Evolutionary conservation across 2,329 filamentous ascomycete species (phyloP), one percentile per base, ranked within the genome.

Genomic region (Cryphonectria nitschkei): DNA sequence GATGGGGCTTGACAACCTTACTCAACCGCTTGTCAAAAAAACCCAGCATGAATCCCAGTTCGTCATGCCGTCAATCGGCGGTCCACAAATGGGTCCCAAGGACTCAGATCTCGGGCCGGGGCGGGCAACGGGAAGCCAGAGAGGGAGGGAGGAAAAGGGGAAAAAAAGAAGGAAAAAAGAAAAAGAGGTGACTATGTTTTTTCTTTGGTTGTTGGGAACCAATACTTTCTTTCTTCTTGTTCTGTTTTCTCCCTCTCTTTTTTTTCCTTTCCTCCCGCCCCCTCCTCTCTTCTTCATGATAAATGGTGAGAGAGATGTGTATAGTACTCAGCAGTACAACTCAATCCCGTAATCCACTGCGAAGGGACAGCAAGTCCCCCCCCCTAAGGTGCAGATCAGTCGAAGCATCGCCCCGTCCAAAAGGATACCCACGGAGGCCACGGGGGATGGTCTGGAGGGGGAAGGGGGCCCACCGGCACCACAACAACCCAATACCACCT

Each of bases 51-150:
- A 32, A 61, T 39, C 58, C 58, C 58, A 37, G 32, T 32, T 32
- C 58, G 58, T 61, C 58, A 61, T 61, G 58, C 58, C 58, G 58
- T n/a, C 58, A 39, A 61, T 61, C 58, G 32, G 34, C 58, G 58
- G 22, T 61, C 58, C 58, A 61, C 58, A 61, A 34, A 32, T 39
- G 58, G 34, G 22, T 61, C 34, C 46, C 22, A 61, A 32, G 34
- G 52, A 56, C 58, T 39, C 32, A 61, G 34, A 61, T 61, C 58
- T 61, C 58, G 58, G 58, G 32, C 58, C 58, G 58, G 58, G 34
- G 58, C 58, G 56, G 26, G 29, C 26, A 32, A 16, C 56, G 58
- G 58, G 56, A 61, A 37, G 16, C 16, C 1, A 11, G 29, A 61
- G 29, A 13, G 6, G 6, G 0, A 60, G 26, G 26, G 26, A 26